phyloP scores from a whole-genome alignment of 2,329 filamentous ascomycete species.

The Fusarium euwallaceae region DNA sequence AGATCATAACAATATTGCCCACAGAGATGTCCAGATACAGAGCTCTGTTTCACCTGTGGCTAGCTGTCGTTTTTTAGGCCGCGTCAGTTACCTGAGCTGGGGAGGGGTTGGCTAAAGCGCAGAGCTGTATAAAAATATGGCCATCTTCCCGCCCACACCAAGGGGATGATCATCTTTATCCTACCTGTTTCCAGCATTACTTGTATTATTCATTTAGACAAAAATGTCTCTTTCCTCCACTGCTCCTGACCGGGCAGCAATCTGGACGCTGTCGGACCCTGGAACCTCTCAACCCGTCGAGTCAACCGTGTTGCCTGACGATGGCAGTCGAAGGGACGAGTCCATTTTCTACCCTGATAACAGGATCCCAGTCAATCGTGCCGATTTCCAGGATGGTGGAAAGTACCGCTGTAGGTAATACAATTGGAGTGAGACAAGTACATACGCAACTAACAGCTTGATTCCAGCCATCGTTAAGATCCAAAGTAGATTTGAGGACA shows the following conservation, averaged over 20 bases:
- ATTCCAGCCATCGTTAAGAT: conserved; percentile 36
- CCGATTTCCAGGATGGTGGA: conserved; percentile 26
- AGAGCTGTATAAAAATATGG: not conserved
- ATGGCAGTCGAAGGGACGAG: conserved; percentile 13
- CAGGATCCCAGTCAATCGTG: conserved; percentile 14
- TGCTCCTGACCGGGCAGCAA: conserved; percentile 25
- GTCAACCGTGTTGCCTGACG: conserved; percentile 18
- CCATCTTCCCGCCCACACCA: not conserved
- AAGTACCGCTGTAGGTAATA: conserved; percentile 31
- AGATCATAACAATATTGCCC: not conserved
- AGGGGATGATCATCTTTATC: fast-evolving
- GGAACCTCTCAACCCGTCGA: conserved; percentile 11
- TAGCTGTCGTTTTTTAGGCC: not conserved
- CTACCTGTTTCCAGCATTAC: too few species aligned
- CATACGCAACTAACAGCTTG: not conserved
- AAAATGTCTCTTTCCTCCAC: not conserved
- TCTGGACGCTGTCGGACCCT: conserved; percentile 24
- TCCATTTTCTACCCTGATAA: conserved; percentile 28
- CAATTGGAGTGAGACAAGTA: not conserved
- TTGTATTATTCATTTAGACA: too few species aligned
- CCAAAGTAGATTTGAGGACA: conserved; percentile 24
- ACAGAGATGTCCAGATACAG: not conserved
- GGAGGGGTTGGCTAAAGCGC: not conserved
- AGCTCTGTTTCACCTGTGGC: not conserved
- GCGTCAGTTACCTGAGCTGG: not conserved